Base-by-base conservation (phyloP, 2,329 filamentous ascomycete species). In the Colletotrichum viniferum region DNA sequence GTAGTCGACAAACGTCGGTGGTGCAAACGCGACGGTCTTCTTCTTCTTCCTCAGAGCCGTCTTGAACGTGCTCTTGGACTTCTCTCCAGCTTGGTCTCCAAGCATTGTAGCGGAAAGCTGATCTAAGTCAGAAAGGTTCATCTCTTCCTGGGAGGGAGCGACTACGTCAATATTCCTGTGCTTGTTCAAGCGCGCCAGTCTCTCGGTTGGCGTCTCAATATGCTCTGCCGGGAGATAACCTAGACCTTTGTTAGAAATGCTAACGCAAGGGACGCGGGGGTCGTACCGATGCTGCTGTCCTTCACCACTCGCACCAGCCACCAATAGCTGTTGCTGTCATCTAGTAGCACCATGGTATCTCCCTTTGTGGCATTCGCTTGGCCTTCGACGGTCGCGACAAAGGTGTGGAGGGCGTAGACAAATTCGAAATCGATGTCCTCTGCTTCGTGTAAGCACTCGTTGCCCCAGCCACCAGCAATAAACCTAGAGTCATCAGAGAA, bases 371-470 rank as follows among this genome's bases (percentile, higher is more conserved):
- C 97, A 87, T 98, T 99, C 77, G 97, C 97, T 85, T 99, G 97
- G 32, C 97, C 97, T 86, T 99, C 97, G 64, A 99, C 97, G 1
- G 97, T 98, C 32, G 97, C 97, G 78, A 98, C 95, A 82, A 99
- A 99, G 4, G 96, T 99, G 84, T 98, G 97, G 74, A 99, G 89
- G 32, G 97, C 97, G 87, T 99, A 99, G 76, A 99, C 97, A 86
- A 98, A 98, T 84, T 98, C 96, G 88, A 99, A 98, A 89, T 99
- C 97, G 86, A 99, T 99, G 82, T 99, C 97, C 91, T 99, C 97
- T 98, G 89, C 85, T 85, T 93, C 90, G 90, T 92, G 94, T 98
- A 96, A 98, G 95, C 93, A 94, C 88, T 94, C 91, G 86, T 90
- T 90, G 84, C 90, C 92, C 93, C 93, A 96, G 75, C 92, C 93